phyloP scores from a whole-genome alignment of 2,329 filamentous ascomycete species.

The Fusarium nisikadoi region DNA sequence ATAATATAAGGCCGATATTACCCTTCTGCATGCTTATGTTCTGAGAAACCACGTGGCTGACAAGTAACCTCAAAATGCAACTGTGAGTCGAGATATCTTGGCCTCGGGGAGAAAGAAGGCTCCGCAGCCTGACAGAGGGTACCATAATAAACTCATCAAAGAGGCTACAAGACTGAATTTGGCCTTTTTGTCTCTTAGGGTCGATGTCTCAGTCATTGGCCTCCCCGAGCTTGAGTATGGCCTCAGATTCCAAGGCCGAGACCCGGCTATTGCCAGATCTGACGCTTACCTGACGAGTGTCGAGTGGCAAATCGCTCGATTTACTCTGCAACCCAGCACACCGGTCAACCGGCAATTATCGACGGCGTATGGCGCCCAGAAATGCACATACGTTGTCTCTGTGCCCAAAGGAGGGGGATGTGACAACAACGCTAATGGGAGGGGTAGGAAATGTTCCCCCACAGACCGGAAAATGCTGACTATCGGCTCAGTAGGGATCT shows the following conservation, averaged over 20 bases:
- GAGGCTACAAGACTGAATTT: rapidly evolving
- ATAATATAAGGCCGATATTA: not conserved
- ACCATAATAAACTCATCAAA: not conserved
- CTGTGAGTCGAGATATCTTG: not conserved
- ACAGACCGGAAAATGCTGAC: not conserved
- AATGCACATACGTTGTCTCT: not conserved
- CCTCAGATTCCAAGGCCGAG: not conserved
- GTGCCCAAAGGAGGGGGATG: not conserved
- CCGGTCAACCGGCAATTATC: not conserved
- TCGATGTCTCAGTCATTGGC: not conserved
- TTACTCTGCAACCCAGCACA: not conserved
- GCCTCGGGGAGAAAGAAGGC: not conserved
- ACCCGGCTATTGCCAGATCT: not conserved
- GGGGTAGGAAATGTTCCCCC: not conserved
- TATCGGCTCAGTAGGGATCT: conserved; percentile 1
- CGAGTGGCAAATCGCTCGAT: not conserved
- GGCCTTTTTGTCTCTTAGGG: not conserved
- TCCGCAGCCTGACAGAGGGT: not conserved
- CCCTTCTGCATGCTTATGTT: not conserved
- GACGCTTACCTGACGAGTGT: not conserved
- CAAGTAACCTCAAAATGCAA: not conserved
- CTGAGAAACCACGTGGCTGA: not conserved
- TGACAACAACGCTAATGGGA: not conserved
- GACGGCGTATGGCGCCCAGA: not conserved
- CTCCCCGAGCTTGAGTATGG: not conserved